Base-by-base conservation (phyloP, 495 filamentous ascomycete genomes). In the Tuber aestivum region DNA sequence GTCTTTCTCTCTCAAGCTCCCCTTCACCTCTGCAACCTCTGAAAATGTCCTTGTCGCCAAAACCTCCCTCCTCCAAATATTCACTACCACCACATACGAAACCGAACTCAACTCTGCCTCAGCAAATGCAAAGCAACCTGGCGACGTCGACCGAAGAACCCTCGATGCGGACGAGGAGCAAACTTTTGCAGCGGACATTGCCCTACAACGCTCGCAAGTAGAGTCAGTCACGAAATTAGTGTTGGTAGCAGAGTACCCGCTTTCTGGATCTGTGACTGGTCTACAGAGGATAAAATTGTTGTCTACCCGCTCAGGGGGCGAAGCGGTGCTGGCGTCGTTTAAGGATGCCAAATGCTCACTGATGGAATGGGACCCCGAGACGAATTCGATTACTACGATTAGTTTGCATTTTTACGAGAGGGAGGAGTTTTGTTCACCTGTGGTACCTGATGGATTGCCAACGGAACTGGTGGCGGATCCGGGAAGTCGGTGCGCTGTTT, bases 381-480 rank as follows among this genome's bases (percentile, higher is more conserved):
- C 88, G 56, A 86, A 93, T 82, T 87, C 88, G 38, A 89, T 98
- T 72, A 89, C 89, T 41, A 99, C 95, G 21, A 89, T 94, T 74
- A 97, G 94, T 41, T 94, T 99, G 79, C 95, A 99, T 85, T 97
- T 94, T 85, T 99, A 98, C 83, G 95, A 99, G 83, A 89, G 94
- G 83, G 94, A 97, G 81, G 94, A 97, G 72, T 83, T 83, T 35
- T 75, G 73, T 75, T 75, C 76, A 12, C 80, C 86, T 94, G 76
- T 88, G 88, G 42, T 91, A 87, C 80, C 94, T 91, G 32, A 98
- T 90, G 92, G 88, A 89, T 44, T 89, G 90, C 87, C 88, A 80
- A 97, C 91, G 81, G 91, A 92, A 74, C 87, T 99, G 78, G 91
- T 90, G 21, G 93, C 93, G 72, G 95, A 99, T 83, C 95, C 95